These are phyloP conservation scores for Skeletonema costatum DNA, from an alignment of 108 stramenopile species.

Conservation along the genomic window DNA sequence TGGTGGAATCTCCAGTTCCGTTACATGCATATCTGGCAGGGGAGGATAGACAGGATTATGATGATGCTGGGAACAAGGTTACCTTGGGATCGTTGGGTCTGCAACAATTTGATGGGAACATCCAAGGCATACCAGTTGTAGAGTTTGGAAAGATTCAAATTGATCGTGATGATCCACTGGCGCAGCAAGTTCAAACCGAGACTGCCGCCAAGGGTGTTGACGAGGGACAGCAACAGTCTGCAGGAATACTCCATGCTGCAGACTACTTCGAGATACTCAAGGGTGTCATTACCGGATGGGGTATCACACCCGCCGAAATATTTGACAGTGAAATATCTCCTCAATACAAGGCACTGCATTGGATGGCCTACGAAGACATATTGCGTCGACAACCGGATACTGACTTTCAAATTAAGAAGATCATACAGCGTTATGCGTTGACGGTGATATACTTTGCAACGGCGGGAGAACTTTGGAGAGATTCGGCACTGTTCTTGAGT, in stretches of 20 bases:
- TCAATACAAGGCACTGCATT: constrained; percentile 31
- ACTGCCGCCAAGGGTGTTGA: background rate
- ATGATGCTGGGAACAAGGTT: background rate
- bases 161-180: constrained; percentile 7
- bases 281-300: constrained; percentile 10
- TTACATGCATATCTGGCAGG: constrained; percentile 40
- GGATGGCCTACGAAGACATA: constrained; percentile 44
- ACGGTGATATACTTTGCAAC: constrained; percentile 41
- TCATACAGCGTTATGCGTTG: constrained; percentile 44
- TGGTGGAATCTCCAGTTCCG: constrained; percentile 39
- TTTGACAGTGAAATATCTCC: constrained; percentile 29
- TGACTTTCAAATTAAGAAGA: constrained; percentile 24
- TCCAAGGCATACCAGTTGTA: constrained; percentile 2
- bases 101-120: background rate
- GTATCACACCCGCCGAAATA: constrained; percentile 5
- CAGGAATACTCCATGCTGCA: constrained; percentile 5
- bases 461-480: constrained; percentile 31
- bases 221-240: background rate
- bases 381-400: constrained; percentile 14
- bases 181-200: background rate
- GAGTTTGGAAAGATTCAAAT: constrained; percentile 11
- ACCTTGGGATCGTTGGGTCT: background rate
- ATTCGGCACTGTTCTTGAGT: constrained; percentile 26
- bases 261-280: constrained; percentile 24
- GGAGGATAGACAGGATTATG: background rate